Base-by-base conservation (phyloP, 345 rosid genomes). In the Passiflora organensis region DNA sequence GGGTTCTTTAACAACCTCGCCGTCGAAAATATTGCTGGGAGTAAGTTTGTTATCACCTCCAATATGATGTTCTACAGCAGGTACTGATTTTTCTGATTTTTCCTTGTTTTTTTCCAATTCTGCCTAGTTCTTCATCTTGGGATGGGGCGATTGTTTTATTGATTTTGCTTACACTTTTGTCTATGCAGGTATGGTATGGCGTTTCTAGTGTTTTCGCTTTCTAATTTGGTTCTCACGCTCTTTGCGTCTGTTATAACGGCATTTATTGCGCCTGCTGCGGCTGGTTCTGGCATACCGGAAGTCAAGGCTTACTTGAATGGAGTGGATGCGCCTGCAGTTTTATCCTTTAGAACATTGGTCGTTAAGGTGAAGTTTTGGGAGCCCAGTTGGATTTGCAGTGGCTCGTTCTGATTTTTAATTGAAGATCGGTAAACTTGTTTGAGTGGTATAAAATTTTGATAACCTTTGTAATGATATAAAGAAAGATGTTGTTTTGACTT, bases 251-350 rank as follows among this genome's bases (percentile, higher is more conserved):
- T 74, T 18, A 64, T 88, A 42, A 88, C 98, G 24, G 80, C 93
- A 15, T 76, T 62, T 56, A 38, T 88, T 37, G 71, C 96, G 10
- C 95, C 96, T n/a, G 84, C 86, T 19, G 89, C 98, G 2, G 78
- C 98, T 28, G 98, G 96, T 64, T 91, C 96, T 1, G 98, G 98
- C 68, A 82, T 91, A 44, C 98, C 96, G 2, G 98, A 91, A 73
- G 93, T 91, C 2, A 88, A 91, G 73, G 98, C 96, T 54, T 91
- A 88, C 76, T 60, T 91, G 65, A 91, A 91, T 38, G 96, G 98
- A 23, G 96, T 91, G 43, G 98, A 91, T 78, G 87, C 96, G 4
- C 95, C 96, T 0, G 93, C 77, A 23, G 82, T 91, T 49, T 70
- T 88, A 69, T 78, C 98, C 0, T 16, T 81, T 48, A 67, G 80